Evolutionary conservation across 768 basidiomycete species (phyloP).

Genomic region (Lactifluus pinguis): DNA sequence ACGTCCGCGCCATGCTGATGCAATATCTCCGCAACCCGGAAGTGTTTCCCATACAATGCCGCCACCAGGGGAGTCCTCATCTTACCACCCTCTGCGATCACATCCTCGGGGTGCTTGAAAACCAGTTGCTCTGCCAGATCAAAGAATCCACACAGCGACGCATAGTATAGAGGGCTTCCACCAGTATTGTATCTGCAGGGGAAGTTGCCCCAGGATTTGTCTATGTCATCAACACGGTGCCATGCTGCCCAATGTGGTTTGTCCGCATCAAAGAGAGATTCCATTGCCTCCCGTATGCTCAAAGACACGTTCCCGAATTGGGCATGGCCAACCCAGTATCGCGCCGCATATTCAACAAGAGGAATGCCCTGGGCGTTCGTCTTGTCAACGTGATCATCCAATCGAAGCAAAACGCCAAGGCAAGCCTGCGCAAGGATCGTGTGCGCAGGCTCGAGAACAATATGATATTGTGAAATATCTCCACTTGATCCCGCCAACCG

Average conservation of each 20-base stretch:
- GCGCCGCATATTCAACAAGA: background rate
- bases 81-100: background rate
- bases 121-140: background rate
- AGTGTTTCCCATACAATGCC: background rate
- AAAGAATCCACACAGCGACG: background rate
- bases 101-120: background rate
- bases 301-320: background rate
- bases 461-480: background rate
- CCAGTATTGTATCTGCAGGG: too few species aligned
- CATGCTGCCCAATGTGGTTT: background rate
- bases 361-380: background rate
- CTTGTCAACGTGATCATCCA: background rate
- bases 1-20: background rate
- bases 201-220: background rate
- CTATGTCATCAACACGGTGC: background rate
- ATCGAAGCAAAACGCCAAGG: background rate
- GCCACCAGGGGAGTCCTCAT: background rate
- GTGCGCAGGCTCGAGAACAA: background rate
- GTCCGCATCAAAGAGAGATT: background rate
- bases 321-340: background rate
- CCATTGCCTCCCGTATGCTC: background rate
- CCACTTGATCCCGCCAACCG: background rate
- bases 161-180: background rate
- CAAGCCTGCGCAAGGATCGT: conserved; percentile 1
- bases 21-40: background rate